These are phyloP conservation scores for Penicillium bovifimosum DNA, from an alignment of 495 filamentous ascomycete species.

Conservation along the genomic window DNA sequence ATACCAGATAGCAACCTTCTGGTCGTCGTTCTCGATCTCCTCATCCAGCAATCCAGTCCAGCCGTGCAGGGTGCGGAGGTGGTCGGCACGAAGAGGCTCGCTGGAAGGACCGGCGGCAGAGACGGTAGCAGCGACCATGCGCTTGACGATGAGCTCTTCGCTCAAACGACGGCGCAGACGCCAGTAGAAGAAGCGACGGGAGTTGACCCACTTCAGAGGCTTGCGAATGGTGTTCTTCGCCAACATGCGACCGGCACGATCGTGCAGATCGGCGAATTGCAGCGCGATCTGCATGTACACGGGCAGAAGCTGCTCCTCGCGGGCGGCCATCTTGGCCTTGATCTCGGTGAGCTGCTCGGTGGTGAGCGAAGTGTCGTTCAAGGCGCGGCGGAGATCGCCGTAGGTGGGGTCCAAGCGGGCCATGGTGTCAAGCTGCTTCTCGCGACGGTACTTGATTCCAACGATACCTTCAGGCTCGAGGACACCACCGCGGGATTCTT, in stretches of 20 bases:
- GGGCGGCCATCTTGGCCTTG: constrained; percentile 81
- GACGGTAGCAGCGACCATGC: constrained; percentile 54
- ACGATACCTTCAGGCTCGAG: constrained; percentile 98
- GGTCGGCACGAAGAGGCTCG: constrained; percentile 49
- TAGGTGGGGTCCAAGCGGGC: constrained; percentile 84
- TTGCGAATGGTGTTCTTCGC: constrained; percentile 91
- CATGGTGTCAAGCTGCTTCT: constrained; percentile 98
- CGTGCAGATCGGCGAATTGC: constrained; percentile 95
- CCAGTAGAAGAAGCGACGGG: constrained; percentile 99
- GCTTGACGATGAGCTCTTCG: constrained; percentile 91
- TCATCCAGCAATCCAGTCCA: constrained; percentile 66
- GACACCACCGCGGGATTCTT: constrained; percentile 91
- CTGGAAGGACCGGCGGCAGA: constrained; percentile 24
- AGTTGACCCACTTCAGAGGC: constrained; percentile 77
- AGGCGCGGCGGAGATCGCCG: constrained; percentile 70
- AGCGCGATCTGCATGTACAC: constrained; percentile 89
- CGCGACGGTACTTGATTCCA: constrained; percentile 94
- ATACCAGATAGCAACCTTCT: constrained; percentile 88
- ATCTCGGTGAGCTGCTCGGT: constrained; percentile 68
- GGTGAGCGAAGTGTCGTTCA: constrained; percentile 60
- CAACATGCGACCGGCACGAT: constrained; percentile 95
- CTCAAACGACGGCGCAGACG: constrained; percentile 93
- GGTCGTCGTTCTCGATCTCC: constrained; percentile 68
- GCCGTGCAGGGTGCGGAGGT: constrained; percentile 65
- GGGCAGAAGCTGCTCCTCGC: constrained; percentile 83